Base-by-base conservation (phyloP, 768 basidiomycete genomes). In the Hortiboletus campestris region DNA sequence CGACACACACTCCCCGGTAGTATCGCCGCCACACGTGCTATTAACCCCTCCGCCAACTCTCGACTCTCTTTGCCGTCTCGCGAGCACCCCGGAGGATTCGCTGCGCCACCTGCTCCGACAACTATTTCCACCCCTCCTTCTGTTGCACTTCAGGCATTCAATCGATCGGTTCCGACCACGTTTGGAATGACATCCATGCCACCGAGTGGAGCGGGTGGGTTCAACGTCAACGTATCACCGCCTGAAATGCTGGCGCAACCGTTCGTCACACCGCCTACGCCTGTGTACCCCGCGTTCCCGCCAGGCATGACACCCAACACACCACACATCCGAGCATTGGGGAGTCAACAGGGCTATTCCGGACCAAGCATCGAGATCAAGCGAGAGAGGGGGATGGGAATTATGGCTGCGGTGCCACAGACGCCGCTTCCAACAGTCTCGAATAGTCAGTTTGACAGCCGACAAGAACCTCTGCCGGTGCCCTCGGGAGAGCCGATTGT, bases 241-340 rank as follows among this genome's bases (percentile, higher is more conserved):
- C 7, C 65, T 61, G 50, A 64, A 16, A 38, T 57, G n/a, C 49
- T 35, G 0, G 39, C 53, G 2, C 70, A 63, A 32, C 48, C 61
- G 10, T 64, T 63, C 54, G 59, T 62, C 51, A 62, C 61, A 2
- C 83, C 87, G 0, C 76, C 77, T 42, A 91, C 86, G 5, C 89
- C 89, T 1, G 85, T 88, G 4, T 89, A 89, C 63, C 88, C 89
- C 14, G 78, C 86, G 2, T 91, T 83, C 64, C 79, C 85, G 0
- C 70, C 76, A 32, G 32, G 55, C n/a, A 63, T 73, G 19, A 57
- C 76, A 1, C 75, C 82, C 10, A 79, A 80, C 0, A 80, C 78
- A 10, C 85, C 86, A 2, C 74, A 80, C 56, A 79, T 80, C 32
- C 81, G 85, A 63, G 76, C 78, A 6, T 63, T 88, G 25, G 72